These are phyloP conservation scores for Eucalyptus erythrocorys DNA, from an alignment of 345 rosid genomes.

Conservation along the genomic window DNA sequence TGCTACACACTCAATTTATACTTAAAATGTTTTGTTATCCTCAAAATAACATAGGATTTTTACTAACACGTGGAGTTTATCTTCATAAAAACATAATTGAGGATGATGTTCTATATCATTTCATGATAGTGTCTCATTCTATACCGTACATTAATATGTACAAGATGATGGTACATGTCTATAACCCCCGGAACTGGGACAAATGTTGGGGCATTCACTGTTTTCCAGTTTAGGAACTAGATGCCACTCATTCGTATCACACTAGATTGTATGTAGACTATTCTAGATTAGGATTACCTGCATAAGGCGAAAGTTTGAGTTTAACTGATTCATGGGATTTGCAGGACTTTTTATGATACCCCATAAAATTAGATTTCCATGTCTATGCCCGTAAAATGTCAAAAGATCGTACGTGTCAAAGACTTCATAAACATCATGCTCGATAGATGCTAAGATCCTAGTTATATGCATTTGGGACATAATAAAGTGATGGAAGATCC, in stretches of 20 bases:
- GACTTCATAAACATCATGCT: not conserved
- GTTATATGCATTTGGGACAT: not conserved
- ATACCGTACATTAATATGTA: not conserved
- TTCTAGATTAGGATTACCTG: not conserved
- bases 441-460: not conserved
- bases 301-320: not conserved
- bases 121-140: not conserved
- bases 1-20: not conserved
- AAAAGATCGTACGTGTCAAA: not conserved
- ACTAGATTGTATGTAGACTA: not conserved
- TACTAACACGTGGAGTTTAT: not conserved
- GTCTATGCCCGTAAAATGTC: not conserved
- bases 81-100: not conserved
- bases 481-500: not conserved
- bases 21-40: not conserved
- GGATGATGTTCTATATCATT: not conserved
- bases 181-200: accelerated
- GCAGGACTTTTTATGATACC: not conserved
- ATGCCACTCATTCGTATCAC: not conserved
- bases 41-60: not conserved
- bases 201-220: not conserved
- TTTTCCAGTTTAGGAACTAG: not conserved
- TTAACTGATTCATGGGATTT: not conserved
- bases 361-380: not conserved
- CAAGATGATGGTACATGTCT: not conserved